phyloP scores from a whole-genome alignment of 2,329 filamentous ascomycete genomes.

The Fusarium sp. region DNA sequence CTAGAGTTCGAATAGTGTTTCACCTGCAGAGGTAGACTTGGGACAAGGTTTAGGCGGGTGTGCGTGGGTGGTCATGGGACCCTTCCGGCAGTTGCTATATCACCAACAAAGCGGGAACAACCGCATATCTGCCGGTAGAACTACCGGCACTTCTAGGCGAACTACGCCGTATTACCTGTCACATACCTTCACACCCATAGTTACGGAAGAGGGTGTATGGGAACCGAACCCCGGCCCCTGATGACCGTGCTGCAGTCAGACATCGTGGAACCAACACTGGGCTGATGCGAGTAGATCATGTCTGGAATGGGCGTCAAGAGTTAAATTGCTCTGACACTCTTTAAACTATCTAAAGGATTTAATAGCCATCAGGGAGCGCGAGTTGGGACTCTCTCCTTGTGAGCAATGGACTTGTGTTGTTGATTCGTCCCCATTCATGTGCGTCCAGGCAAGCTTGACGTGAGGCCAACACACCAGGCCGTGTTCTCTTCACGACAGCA shows the following conservation, averaged over 20 bases:
- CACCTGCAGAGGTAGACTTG: background rate
- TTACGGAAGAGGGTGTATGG: background rate
- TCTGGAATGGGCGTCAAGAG: background rate
- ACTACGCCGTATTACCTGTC: background rate
- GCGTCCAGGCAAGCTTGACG: slow-evolving; percentile 66
- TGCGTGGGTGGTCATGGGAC: background rate
- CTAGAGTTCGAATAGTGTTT: too few species aligned
- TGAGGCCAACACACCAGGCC: slow-evolving; percentile 61
- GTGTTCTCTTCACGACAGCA: slow-evolving; percentile 55
- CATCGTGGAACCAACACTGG: background rate
- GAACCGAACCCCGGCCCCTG: background rate
- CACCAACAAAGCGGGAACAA: background rate
- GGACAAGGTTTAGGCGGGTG: background rate
- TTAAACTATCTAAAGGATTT: background rate
- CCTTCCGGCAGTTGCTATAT: background rate
- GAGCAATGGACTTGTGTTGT: slow-evolving; percentile 50
- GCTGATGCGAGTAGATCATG: background rate
- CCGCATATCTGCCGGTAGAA: background rate
- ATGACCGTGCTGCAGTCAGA: background rate
- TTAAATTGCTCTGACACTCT: background rate
- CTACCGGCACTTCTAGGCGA: background rate
- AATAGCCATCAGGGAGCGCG: background rate
- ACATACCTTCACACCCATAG: background rate
- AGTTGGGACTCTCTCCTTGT: slow-evolving; percentile 51
- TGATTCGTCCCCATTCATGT: slow-evolving; percentile 60